Evolutionary conservation across 129 eudicot genomes (phyloP).

Genomic region (Saposhnikovia divaricata): DNA sequence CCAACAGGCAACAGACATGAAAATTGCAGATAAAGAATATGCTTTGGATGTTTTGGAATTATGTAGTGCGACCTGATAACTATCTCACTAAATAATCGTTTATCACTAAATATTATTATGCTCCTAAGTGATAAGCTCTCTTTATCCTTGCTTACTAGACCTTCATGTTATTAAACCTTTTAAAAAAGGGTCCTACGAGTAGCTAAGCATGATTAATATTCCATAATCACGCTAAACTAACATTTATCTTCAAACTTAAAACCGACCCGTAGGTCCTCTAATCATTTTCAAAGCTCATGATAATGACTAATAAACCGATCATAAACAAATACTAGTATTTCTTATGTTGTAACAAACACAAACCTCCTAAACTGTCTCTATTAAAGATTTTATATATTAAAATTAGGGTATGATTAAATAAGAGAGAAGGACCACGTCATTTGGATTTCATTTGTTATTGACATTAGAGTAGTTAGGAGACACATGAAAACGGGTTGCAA

Average conservation of each 20-base stretch:
- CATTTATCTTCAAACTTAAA: neutral
- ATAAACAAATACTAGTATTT: neutral
- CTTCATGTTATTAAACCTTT: neutral
- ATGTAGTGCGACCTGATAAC: neutral
- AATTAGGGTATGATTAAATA: neutral
- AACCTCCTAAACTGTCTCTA: neutral
- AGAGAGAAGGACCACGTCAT: neutral
- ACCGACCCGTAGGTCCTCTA: slow-evolving; percentile 2
- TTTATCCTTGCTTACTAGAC: slow-evolving; percentile 2
- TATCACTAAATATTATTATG: neutral
- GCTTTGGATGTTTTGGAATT: neutral
- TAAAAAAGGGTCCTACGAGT: neutral
- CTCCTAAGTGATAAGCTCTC: neutral
- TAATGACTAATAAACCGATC: neutral
- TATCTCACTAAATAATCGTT: neutral
- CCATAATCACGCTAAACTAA: neutral
- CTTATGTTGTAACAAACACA: neutral
- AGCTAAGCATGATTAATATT: slow-evolving; percentile 1
- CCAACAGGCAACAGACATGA: neutral
- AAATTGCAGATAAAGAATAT: neutral
- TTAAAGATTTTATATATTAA: neutral
- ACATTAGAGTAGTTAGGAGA: neutral
- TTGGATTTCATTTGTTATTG: neutral
- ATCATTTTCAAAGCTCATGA: neutral
- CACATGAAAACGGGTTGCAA: neutral